Base-by-base conservation (phyloP, 768 basidiomycete genomes). In the Leccinellum rugosiceps region DNA sequence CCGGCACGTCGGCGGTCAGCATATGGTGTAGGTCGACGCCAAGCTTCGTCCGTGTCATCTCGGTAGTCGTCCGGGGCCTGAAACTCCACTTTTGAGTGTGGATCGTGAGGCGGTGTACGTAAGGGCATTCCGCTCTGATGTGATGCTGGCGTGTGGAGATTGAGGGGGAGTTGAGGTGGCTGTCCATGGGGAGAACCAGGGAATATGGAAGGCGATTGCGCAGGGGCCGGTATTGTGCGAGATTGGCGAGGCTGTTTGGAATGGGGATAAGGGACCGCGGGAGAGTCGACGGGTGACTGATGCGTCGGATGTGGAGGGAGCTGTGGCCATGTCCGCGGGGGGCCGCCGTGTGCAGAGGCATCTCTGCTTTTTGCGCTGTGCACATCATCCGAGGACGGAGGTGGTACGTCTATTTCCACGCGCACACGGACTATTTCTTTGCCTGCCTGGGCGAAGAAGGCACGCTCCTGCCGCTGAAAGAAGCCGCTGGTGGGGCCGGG, bases 371-470 rank as follows among this genome's bases (percentile, higher is more conserved):
- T 60, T 74, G 75, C 53, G 63, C 32, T 51, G 45, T 73, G 57
- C 19, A 57, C 21, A 35, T 62, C 63, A 50, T 64, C 67, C 9
- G 58, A 45, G 2, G 62, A 23, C 17, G 61, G 34, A 35, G 56
- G 73, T 19, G 71, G 66, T 17, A 85, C 69, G 70, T 88, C 88
- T 54, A 88, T 78, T 67, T 90, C 88, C 41, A 89, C 80, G 25
- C 85, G 80, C 28, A 88, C 85, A 26, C 88, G 84, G 43, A 90
- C 83, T 62, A 90, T 88, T 70, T 90, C 88, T 58, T 82, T 85
- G 23, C 88, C 89, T 0, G 86, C 86, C 63, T 88, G 83, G 1
- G 88, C 87, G 61, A 92, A 92, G 71, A 89, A 92, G 8, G 85
- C 86, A 55, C 88, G 86, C 64, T 92, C 89, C 69, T 92, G 86